These are phyloP conservation scores for Sordariomycetes sp. DNA, from an alignment of 2,329 filamentous ascomycete genomes.

Conservation along the genomic window DNA sequence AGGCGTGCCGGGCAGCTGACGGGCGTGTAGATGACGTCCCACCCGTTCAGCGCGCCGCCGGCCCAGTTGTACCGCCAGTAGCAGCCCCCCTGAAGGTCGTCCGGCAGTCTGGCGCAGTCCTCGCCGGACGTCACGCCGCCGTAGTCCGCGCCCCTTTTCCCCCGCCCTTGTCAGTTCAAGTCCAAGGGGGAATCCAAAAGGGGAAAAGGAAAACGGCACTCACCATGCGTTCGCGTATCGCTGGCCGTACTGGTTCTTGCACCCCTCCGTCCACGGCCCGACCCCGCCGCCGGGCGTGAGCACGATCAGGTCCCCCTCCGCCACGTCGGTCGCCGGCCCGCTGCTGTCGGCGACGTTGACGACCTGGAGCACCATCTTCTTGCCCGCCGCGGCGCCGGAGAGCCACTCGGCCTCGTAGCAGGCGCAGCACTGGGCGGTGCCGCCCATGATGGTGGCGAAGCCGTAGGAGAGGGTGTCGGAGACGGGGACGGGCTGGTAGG, in stretches of 20 bases:
- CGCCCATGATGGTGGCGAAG: conserved; percentile 11
- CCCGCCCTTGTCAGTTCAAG: not conserved
- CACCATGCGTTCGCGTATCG: not conserved
- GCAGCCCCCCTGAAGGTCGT: conserved; percentile 2
- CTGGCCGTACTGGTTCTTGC: not conserved
- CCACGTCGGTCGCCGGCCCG: conserved; percentile 6
- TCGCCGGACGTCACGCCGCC: not conserved
- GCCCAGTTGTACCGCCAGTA: conserved; percentile 6
- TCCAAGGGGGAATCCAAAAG: too few relatives aligned
- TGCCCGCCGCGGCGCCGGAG: conserved; percentile 7
- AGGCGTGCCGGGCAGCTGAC: conserved; percentile 1
- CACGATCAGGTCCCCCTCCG: conserved; percentile 10
- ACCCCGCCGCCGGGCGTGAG: conserved; percentile 10
- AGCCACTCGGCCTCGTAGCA: conserved; percentile 12
- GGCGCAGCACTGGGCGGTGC: conserved; percentile 11
- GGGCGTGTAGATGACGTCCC: not conserved
- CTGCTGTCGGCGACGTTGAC: not conserved
- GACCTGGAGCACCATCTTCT: conserved; percentile 1
- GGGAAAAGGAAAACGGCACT: not conserved
- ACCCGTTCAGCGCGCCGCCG: conserved; percentile 1
- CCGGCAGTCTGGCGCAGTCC: conserved; percentile 2
- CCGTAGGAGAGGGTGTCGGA: conserved; percentile 11
- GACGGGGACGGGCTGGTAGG: conserved; percentile 11
- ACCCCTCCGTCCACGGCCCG: not conserved
- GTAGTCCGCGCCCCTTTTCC: conserved; percentile 1